Conservation (phyloP, 495 filamentous ascomycete genomes). For the Penicillium canescens region DNA sequence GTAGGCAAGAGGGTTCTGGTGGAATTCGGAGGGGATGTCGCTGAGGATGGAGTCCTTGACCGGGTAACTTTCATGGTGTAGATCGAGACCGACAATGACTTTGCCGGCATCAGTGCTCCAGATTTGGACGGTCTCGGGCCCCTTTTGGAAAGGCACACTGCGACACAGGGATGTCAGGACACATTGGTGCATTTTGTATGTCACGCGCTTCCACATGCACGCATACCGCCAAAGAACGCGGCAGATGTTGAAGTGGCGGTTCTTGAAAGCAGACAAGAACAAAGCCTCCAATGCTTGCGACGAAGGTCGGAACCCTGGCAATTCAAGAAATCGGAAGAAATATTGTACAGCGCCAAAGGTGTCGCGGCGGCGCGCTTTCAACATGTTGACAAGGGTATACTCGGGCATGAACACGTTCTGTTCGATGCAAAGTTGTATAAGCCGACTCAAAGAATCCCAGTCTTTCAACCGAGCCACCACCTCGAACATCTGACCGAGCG, state of each 20-base stretch:
- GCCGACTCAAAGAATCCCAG: slow-evolving; percentile 19
- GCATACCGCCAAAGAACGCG: slow-evolving; percentile 52
- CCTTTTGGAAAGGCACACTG: slow-evolving; percentile 13
- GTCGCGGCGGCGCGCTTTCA: slow-evolving; percentile 21
- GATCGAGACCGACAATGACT: slow-evolving; percentile 38
- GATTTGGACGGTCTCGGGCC: slow-evolving; percentile 7
- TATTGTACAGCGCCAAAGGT: slow-evolving; percentile 24
- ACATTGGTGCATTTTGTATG: slow-evolving; percentile 32
- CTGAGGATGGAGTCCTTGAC: slow-evolving; percentile 10
- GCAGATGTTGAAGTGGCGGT: slow-evolving; percentile 40
- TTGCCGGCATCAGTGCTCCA: slow-evolving; percentile 37
- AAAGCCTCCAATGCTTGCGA: slow-evolving; percentile 27
- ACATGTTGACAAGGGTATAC: slow-evolving; percentile 18
- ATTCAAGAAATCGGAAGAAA: slow-evolving; percentile 17
- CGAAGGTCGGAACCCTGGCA: slow-evolving; percentile 10
- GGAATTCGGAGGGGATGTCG: slow-evolving; percentile 30
- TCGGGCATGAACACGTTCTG: slow-evolving; percentile 21
- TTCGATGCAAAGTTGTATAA: slow-evolving; percentile 32
- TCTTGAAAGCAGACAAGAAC: slow-evolving; percentile 42
- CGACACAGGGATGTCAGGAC: slow-evolving; percentile 29
- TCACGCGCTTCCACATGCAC: slow-evolving; percentile 40
- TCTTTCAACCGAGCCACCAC: slow-evolving; percentile 25
- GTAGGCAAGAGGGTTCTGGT: slow-evolving; percentile 29
- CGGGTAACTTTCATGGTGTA: slow-evolving; percentile 14
- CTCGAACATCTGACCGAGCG: slow-evolving; percentile 39